phyloP scores from a whole-genome alignment of 768 basidiomycete genomes.

The Lentinula raphanica region DNA sequence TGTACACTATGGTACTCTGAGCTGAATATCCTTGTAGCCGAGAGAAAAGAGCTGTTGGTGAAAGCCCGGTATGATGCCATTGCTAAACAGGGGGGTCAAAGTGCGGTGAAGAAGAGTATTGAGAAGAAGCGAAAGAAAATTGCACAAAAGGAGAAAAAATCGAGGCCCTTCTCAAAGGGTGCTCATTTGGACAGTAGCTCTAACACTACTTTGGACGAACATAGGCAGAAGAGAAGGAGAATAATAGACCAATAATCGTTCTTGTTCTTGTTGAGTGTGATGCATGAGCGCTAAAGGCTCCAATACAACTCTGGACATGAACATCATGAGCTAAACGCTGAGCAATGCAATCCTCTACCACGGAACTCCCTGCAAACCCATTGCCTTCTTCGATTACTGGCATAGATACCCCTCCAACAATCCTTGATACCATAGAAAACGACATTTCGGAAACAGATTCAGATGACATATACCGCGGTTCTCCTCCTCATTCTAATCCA shows the following conservation, averaged over 20 bases:
- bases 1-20: neutral
- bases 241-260: neutral
- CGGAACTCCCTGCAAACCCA: neutral
- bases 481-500: constrained; percentile 4
- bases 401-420: neutral
- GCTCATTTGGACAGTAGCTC: neutral
- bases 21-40: constrained; percentile 41
- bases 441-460: neutral
- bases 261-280: too few species aligned
- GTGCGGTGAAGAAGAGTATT: constrained; percentile 81
- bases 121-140: constrained; percentile 88
- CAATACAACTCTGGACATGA: neutral
- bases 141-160: constrained; percentile 84
- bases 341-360: neutral
- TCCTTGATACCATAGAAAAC: neutral
- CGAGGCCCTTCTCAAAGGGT: constrained; percentile 49
- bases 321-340: neutral
- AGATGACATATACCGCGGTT: constrained; percentile 5
- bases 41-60: constrained; percentile 68
- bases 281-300: neutral
- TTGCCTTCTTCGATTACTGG: neutral
- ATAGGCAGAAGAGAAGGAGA: constrained; percentile 1
- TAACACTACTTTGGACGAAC: neutral
- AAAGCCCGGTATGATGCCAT: constrained; percentile 78
- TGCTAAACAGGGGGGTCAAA: constrained; percentile 68